Evolutionary conservation across 2,329 filamentous ascomycete species (phyloP), one percentile per base, ranked within the genome.

Genomic region (Hymenoscyphus fructigenus): DNA sequence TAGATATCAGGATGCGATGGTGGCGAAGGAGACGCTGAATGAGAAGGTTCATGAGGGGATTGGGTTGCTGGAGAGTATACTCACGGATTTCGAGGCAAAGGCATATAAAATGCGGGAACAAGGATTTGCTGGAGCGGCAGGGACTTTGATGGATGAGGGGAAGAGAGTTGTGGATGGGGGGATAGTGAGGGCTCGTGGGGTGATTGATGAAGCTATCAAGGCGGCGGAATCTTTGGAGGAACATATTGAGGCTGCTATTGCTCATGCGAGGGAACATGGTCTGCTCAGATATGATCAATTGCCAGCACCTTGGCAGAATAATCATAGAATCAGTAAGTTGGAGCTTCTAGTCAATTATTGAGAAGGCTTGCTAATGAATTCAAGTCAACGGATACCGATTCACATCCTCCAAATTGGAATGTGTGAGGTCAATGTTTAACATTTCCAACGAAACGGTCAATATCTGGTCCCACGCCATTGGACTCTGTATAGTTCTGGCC

Each of bases 391-490:
- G 95, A 20, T 99, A 99, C 77, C 93, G 95, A 60, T 99, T 99
- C 81, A 91, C 88, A 67, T 92, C 96, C 73, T 93, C 91, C 66
- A 96, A 96, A 77, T 81, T 94, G 63, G 94, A 94, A 71, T 98
- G 94, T 76, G 82, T 98, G 60, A 85, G 86, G 60, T 97, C 93
- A 26, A 87, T 92, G 67, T 93, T 97, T 74, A 85, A 87, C 68
- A 81, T 95, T 65, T 96, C 92, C 69, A 99, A 99, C 78, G 95
- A 99, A 79, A 86, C 90, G 50, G 89, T 98, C 81, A 99, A 99
- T 79, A 99, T 99, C 75, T 99, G 95, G 95, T 94, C 93, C 1
- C 95, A 99, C 76, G 87, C 90, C 14, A 84, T 99, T 34, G 95
- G 95, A 20, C 84, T 98, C n/a, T 75, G 98, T 36, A 83, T 97